Conservation (phyloP, 2,329 filamentous ascomycete genomes). For the Sphaerostilbella broomeana region DNA sequence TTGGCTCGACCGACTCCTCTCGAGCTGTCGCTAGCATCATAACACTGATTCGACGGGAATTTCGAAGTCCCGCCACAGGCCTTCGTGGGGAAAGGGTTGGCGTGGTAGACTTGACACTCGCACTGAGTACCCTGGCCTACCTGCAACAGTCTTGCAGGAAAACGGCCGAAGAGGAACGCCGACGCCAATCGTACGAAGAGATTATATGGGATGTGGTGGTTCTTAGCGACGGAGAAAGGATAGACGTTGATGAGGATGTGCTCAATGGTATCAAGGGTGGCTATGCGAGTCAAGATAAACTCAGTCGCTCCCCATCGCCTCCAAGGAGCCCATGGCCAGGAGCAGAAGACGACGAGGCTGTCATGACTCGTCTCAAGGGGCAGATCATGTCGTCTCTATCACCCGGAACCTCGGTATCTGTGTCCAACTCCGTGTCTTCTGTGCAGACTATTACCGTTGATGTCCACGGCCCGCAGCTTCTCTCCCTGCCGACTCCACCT, state of each 20-base stretch:
- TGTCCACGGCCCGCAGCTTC: slow-evolving; percentile 45
- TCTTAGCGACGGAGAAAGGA: slow-evolving; percentile 49
- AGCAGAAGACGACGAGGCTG: slow-evolving; percentile 35
- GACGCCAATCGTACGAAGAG: slow-evolving; percentile 45
- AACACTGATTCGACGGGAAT: slow-evolving; percentile 56
- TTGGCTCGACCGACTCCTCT: slow-evolving; percentile 64
- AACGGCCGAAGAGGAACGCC: slow-evolving; percentile 43
- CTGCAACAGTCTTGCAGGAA: slow-evolving; percentile 52
- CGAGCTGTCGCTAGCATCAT: slow-evolving; percentile 61
- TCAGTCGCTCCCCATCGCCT: not conserved
- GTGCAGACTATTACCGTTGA: slow-evolving; percentile 61
- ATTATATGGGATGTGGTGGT: slow-evolving; percentile 62
- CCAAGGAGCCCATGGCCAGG: not conserved
- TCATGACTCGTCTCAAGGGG: slow-evolving; percentile 39
- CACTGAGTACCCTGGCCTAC: slow-evolving; percentile 54
- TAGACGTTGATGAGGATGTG: slow-evolving; percentile 43
- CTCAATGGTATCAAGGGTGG: not conserved
- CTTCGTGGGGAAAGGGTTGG: slow-evolving; percentile 53
- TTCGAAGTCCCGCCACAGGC: slow-evolving; percentile 56
- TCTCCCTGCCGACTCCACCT: slow-evolving; percentile 47
- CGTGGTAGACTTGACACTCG: slow-evolving; percentile 54
- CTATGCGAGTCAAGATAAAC: not conserved
- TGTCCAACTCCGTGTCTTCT: slow-evolving; percentile 52
- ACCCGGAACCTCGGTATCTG: slow-evolving; percentile 50
- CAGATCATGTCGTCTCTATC: slow-evolving; percentile 51